phyloP scores from a whole-genome alignment of 106 monocot species.

The Vanilla planifolia region DNA sequence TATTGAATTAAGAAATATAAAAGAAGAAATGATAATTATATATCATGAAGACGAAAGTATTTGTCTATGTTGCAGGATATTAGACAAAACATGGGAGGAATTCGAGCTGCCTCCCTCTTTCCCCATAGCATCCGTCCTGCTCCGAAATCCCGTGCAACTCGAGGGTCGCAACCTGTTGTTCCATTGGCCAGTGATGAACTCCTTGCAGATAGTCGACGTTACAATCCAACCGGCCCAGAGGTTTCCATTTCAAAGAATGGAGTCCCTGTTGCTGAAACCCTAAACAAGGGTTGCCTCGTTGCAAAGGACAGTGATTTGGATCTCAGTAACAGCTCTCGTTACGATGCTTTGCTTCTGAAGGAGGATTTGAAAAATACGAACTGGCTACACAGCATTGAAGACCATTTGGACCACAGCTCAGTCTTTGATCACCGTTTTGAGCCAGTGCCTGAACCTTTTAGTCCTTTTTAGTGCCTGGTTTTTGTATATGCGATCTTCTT shows the following conservation, averaged over 20 bases:
- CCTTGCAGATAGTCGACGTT: slow-evolving; percentile 21
- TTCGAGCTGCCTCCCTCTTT: slow-evolving; percentile 76
- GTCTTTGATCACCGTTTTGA: slow-evolving; percentile 91
- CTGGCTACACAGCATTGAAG: slow-evolving; percentile 84
- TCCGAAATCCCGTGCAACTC: slow-evolving; percentile 35
- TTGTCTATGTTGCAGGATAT: slow-evolving; percentile 93
- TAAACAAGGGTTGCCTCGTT: slow-evolving; percentile 27
- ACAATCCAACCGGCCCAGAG: slow-evolving; percentile 17
- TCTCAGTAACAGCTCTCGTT: slow-evolving; percentile 63
- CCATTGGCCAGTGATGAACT: slow-evolving; percentile 17
- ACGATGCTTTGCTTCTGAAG: slow-evolving; percentile 74
- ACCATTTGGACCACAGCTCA: slow-evolving; percentile 66
- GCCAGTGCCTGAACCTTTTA: slow-evolving; percentile 78
- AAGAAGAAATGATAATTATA: background rate
- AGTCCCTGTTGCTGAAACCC: slow-evolving; percentile 16
- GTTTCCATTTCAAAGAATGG: slow-evolving; percentile 16
- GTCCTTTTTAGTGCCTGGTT: slow-evolving; percentile 17
- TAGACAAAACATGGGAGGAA: slow-evolving; percentile 62
- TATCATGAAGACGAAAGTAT: no score
- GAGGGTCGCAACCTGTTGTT: slow-evolving; percentile 33
- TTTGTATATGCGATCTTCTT: no score
- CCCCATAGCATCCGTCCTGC: slow-evolving; percentile 77
- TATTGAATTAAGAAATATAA: background rate
- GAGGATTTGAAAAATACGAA: slow-evolving; percentile 85
- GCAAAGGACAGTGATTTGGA: slow-evolving; percentile 49